phyloP scores from a whole-genome alignment of 2,329 filamentous ascomycete species.

The Scedosporium boydii region DNA sequence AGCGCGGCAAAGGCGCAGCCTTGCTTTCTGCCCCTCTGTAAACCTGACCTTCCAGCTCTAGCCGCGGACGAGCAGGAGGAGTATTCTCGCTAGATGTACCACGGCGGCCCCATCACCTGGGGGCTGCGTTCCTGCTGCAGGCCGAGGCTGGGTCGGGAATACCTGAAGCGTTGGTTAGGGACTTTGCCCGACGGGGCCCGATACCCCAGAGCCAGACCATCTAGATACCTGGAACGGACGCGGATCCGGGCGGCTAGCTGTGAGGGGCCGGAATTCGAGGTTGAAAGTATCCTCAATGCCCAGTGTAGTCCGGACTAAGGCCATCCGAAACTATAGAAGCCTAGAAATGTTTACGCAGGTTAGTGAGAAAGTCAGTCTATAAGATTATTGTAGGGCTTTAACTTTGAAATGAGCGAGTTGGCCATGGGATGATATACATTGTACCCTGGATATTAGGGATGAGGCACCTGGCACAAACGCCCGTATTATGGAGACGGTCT shows the following conservation, averaged over 20 bases:
- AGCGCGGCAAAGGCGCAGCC: neutral
- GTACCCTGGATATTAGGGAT: neutral
- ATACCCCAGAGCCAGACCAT: neutral
- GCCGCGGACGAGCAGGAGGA: neutral
- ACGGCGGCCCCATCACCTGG: neutral
- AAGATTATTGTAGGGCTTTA: too few species aligned
- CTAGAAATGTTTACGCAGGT: neutral
- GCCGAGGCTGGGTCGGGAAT: neutral
- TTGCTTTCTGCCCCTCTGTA: neutral
- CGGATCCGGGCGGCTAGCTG: neutral
- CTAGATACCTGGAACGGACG: neutral
- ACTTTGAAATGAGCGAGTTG: neutral
- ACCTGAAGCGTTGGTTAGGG: neutral
- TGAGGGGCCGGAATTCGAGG: neutral
- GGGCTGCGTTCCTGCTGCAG: neutral
- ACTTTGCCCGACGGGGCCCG: neutral
- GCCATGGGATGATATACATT: neutral
- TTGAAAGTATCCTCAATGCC: neutral
- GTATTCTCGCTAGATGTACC: neutral
- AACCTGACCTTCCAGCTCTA: neutral
- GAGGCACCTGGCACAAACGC: neutral
- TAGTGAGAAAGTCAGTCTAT: neutral
- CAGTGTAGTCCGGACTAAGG: neutral
- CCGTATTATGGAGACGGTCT: neutral
- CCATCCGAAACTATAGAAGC: neutral